Evolutionary conservation across 2,329 filamentous ascomycete species (phyloP), one percentile per base, ranked within the genome.

Genomic region (Diplodia corticola): DNA sequence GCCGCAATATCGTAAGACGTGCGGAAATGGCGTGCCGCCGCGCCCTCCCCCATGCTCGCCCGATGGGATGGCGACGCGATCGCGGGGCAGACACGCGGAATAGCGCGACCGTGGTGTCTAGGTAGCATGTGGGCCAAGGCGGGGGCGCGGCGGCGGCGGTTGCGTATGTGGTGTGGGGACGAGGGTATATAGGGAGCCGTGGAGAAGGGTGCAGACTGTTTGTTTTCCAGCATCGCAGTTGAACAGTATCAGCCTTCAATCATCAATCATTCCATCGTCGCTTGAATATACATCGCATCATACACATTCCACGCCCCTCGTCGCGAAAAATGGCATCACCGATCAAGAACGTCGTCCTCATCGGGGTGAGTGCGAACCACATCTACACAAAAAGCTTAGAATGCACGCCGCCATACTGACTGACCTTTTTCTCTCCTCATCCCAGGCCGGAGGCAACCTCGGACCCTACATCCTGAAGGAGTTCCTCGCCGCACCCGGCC

Each of bases 401-500:
- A n/a, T n/a, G n/a, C n/a, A n/a, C n/a, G n/a, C n/a, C n/a, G n/a
- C n/a, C n/a, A n/a, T n/a, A n/a, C n/a, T n/a, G 4, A 9, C 40
- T 55, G 13, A 54, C 37, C n/a, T 3, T 1, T 15, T 9, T 10
- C 4, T 10, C 44, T 22, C 13, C 30, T 33, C 30, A 49, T n/a
- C n/a, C 33, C 35, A 67, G 66, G 76, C 70, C 66, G 70, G 68
- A 22, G 76, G 75, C 30, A 72, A 67, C 28, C 48, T 77, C 24
- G 75, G 75, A 10, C 61, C 72, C 15, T 67, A 70, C 0, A 72
- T 77, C 48, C 55, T 77, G 30, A 67, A 67, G 1, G 70, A 73
- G 20, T 71, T 77, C 20, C 69, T 76, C n/a, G 68, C 68, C 15
- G 68, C 68, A 20, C 67, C 67, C 15, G 17, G 53, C 6, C 67